Evolutionary conservation across 352 stramenopile species (phyloP), one percentile per base, ranked within the genome.

Genomic region (Phytophthora pisi): DNA sequence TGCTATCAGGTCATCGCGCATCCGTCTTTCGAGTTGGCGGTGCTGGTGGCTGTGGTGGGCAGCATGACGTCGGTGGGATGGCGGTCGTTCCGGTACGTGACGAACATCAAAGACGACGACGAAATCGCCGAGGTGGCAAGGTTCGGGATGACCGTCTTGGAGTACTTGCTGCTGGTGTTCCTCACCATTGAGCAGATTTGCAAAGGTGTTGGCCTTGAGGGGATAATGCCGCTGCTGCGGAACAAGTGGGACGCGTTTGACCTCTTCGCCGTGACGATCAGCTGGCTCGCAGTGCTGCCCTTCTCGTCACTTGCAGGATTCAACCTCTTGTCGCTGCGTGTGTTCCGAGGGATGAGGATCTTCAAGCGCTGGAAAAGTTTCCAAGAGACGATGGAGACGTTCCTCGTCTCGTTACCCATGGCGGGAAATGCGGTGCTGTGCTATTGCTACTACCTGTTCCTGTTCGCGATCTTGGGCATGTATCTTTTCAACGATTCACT

Each of bases 401-500:
- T 94, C 46, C 28, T 93, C 30, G 61, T 76, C 1, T 75, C 88
- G 28, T 62, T 96, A 23, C 88, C 86, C 0, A 92, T 94, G 84
- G 86, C 84, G 3, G 71, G 54, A 0, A 92, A 92, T 42, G 84
- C 88, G 7, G 65, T 93, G 20, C 71, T 93, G 0, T 94, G 86
- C 61, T 96, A 93, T 59, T 85, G 78, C 54, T 96, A 96, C 70
- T 96, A 94, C 54, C 74, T 96, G 7, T 91, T 94, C 58, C 66
- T 96, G 24, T 96, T 96, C 53, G 86, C 86, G 8, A 92, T 94
- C 36, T 70, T 96, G 15, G 86, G 86, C 2, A 93, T 96, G 86
- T 96, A 96, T 64, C 68, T 96, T 2, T 96, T 96, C 72, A 89
- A 90, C 55, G 85, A 94, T 54, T 90, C 86, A 3, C 67, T 96